phyloP scores from a whole-genome alignment of 768 basidiomycete species.

The Exsudoporus frostii region DNA sequence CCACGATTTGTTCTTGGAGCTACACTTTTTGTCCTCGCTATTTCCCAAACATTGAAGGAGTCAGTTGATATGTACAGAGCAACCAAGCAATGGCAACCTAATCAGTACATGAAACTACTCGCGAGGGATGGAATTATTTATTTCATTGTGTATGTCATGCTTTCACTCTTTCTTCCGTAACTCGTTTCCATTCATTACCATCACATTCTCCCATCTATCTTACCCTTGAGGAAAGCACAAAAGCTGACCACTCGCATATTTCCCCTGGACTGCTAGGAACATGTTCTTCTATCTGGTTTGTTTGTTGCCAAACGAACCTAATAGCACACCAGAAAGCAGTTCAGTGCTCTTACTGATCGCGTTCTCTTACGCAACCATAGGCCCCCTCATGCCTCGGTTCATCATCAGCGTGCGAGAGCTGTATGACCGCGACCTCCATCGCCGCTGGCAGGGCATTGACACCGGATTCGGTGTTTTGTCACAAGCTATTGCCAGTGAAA shows the following conservation, averaged over 20 bases:
- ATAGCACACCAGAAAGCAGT: too few species aligned
- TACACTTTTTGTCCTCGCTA: neutral
- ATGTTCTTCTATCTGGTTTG: too few species aligned
- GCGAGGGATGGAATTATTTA: neutral
- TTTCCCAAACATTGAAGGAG: neutral
- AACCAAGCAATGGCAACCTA: neutral
- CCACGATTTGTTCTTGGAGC: neutral
- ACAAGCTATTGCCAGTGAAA: neutral
- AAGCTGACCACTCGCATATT: neutral
- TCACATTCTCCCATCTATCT: neutral
- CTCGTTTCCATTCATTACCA: neutral
- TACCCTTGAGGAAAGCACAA: neutral
- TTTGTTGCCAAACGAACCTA: too few species aligned
- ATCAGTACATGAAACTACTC: neutral
- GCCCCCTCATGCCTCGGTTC: constrained; percentile 1
- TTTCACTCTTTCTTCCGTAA: too few species aligned
- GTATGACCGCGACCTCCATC: neutral
- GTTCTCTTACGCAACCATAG: too few species aligned
- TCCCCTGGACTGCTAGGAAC: neutral
- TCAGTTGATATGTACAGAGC: neutral
- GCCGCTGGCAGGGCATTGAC: neutral
- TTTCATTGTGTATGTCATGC: neutral
- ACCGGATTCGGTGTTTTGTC: constrained; percentile 1
- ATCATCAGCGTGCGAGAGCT: constrained; percentile 1
- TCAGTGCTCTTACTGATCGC: too few species aligned